Evolutionary conservation across 495 filamentous ascomycete genomes (phyloP).

Genomic region (Penicillium roqueforti): DNA sequence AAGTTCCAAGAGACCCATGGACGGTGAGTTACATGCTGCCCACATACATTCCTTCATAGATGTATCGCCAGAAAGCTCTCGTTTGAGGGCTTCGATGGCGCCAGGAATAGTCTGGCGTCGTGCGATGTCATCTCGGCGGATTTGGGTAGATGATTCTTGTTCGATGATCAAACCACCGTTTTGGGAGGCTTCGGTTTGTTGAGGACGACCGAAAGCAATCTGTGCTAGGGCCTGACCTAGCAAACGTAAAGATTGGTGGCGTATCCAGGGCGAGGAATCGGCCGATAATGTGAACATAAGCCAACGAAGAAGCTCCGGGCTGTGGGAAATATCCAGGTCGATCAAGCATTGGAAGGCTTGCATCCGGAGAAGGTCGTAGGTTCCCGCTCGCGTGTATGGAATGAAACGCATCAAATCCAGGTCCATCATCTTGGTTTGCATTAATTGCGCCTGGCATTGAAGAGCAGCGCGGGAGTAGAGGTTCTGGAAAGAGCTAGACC

Average conservation of each 20-base stretch:
- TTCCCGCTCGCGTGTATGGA: constrained; percentile 73
- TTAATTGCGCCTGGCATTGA: constrained; percentile 68
- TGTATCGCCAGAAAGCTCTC: constrained; percentile 59
- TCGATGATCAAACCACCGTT: constrained; percentile 75
- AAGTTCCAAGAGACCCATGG: constrained; percentile 65
- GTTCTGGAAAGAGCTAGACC: constrained; percentile 87
- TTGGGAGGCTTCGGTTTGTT: constrained; percentile 26
- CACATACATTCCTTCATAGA: constrained; percentile 68
- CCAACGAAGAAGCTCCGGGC: constrained; percentile 58
- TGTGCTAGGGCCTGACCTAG: constrained; percentile 71
- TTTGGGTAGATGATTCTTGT: constrained; percentile 63
- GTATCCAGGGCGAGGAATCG: constrained; percentile 78
- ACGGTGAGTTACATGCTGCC: constrained; percentile 67
- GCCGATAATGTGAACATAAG: constrained; percentile 67
- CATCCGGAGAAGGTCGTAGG: constrained; percentile 72
- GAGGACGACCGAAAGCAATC: constrained; percentile 68
- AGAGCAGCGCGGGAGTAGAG: constrained; percentile 79
- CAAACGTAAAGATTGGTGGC: constrained; percentile 60
- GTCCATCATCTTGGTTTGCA: constrained; percentile 65
- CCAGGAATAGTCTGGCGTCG: constrained; percentile 72
- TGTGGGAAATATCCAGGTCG: constrained; percentile 67
- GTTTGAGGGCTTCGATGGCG: constrained; percentile 69
- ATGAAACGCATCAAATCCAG: constrained; percentile 63
- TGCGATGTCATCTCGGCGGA: constrained; percentile 63
- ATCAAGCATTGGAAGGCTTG: constrained; percentile 79